Evolutionary conservation across 352 stramenopile species (phyloP), one percentile per base, ranked within the genome.

Genomic region (Phytophthora brassicae): DNA sequence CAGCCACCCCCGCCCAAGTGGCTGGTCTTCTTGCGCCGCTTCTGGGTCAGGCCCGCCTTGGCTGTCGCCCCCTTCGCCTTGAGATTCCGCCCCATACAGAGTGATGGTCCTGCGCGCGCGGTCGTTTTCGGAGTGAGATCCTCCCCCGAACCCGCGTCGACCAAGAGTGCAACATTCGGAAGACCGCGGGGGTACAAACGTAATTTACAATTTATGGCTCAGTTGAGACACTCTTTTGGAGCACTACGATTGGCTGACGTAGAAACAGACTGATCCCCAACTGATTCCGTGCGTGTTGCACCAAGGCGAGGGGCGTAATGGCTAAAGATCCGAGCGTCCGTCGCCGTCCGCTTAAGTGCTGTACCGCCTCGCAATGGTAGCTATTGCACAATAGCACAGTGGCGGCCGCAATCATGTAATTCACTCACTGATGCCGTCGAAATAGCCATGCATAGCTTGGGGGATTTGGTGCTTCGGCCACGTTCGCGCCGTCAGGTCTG

Each of bases 51-150:
- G 35, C 39, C 19, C 47, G 51, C 62, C 53, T 19, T n/a, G 58
- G 23, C 60, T 66, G n/a, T 69, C 29, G 43, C 35, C 39, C 41
- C 56, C 46, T 76, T 76, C 39, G 41, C 51, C 54, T 76, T 76
- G 46, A 66, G 51, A 64, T 66, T 70, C 28, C 68, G 61, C 52
- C 50, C 68, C 68, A 76, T 76, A 19, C 59, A 68, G 64, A 70
- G 59, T 72, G 63, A 75, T 72, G 63, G 53, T 75, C 63, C 38
- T 28, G 61, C 47, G 44, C 39, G 43, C 46, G 46, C 29, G 53
- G 44, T 63, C 43, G 61, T 70, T 70, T 75, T 72, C 24, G 53
- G 49, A 75, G 68, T 72, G 66, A 59, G 58, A 75, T 75, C 67
- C 49, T 75, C 62, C 56, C 66, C 52, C 43, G 13, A 72, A 64